Evolutionary conservation across 768 basidiomycete species (phyloP).

Genomic region (Lactarius quietus): DNA sequence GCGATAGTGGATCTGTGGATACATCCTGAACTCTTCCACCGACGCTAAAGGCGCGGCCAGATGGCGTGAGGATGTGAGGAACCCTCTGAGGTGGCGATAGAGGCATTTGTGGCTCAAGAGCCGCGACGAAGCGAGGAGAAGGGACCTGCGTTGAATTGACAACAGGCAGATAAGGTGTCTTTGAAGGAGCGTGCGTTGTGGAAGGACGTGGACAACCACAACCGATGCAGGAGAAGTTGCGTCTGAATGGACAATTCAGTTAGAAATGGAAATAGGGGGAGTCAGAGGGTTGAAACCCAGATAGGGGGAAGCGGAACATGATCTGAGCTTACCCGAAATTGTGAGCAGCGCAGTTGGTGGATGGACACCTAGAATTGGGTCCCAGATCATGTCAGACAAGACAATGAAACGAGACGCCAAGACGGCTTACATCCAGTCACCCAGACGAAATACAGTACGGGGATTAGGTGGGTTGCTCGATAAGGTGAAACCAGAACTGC

Average conservation of each 20-base stretch:
- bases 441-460: constrained; percentile 58
- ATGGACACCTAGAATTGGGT: constrained; percentile 50
- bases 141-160: constrained; percentile 24
- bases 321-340: constrained; percentile 72
- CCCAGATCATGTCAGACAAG: constrained; percentile 8
- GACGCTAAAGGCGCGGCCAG: constrained; percentile 69
- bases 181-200: constrained; percentile 30
- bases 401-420: background rate
- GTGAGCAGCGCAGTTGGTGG: constrained; percentile 69
- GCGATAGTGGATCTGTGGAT: constrained; percentile 62
- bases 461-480: constrained; percentile 73
- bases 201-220: constrained; percentile 59
- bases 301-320: constrained; percentile 30
- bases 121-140: constrained; percentile 15
- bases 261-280: constrained; percentile 28
- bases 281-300: constrained; percentile 24
- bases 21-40: constrained; percentile 81
- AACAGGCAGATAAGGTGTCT: constrained; percentile 30
- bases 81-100: constrained; percentile 21
- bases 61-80: constrained; percentile 67
- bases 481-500: constrained; percentile 42
- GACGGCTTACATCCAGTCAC: constrained; percentile 71
- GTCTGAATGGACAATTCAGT: constrained; percentile 56
- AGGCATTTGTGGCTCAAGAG: constrained; percentile 17
- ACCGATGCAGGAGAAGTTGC: constrained; percentile 73